Percentiles rank a stretch among this genome's conserved stretches.
These are phyloP conservation scores for Bifiguratus adelaidae DNA, from an alignment of 192 early-diverging fungal genomes.

Conservation along the genomic window DNA sequence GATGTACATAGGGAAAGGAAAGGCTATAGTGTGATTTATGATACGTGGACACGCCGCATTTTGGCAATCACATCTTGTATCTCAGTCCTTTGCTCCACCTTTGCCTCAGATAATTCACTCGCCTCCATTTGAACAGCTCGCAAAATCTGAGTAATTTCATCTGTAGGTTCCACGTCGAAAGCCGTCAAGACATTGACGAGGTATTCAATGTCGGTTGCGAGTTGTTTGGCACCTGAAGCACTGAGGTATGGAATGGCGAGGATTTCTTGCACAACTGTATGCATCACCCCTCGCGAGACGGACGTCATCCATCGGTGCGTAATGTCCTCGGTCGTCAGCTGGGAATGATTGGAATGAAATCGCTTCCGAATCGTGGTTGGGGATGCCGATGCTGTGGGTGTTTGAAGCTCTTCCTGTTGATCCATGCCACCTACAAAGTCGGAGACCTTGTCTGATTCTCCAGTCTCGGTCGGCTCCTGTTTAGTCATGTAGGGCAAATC, in stretches of 20 bases:
- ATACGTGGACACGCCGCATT: too few relatives aligned
- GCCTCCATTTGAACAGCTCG: too few relatives aligned
- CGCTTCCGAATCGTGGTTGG: neutral
- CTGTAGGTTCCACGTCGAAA: slow-evolving; percentile 13
- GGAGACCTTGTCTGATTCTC: slow-evolving; percentile 4
- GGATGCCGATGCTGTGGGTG: neutral
- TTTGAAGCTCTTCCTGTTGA: slow-evolving; percentile 18
- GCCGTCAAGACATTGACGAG: slow-evolving; percentile 33
- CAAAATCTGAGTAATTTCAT: too few relatives aligned
- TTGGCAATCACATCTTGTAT: too few relatives aligned
- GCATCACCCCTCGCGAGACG: slow-evolving; percentile 48
- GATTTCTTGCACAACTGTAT: slow-evolving; percentile 20
- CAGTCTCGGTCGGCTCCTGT: neutral
- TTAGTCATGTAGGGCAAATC: slow-evolving; percentile 25
- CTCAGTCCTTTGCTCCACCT: too few relatives aligned
- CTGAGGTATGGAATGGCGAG: slow-evolving; percentile 25
- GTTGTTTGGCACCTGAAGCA: slow-evolving; percentile 37
- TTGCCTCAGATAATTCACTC: too few relatives aligned
- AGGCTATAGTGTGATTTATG: neutral
- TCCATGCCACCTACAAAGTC: slow-evolving; percentile 5
- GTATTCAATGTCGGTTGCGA: slow-evolving; percentile 54
- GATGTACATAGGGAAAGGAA: neutral
- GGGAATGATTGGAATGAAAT: neutral
- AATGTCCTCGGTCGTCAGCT: slow-evolving; percentile 28
- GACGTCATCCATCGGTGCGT: slow-evolving; percentile 61